Evolutionary conservation across 352 stramenopile genomes (phyloP).

Genomic region (Pythium angustatum): DNA sequence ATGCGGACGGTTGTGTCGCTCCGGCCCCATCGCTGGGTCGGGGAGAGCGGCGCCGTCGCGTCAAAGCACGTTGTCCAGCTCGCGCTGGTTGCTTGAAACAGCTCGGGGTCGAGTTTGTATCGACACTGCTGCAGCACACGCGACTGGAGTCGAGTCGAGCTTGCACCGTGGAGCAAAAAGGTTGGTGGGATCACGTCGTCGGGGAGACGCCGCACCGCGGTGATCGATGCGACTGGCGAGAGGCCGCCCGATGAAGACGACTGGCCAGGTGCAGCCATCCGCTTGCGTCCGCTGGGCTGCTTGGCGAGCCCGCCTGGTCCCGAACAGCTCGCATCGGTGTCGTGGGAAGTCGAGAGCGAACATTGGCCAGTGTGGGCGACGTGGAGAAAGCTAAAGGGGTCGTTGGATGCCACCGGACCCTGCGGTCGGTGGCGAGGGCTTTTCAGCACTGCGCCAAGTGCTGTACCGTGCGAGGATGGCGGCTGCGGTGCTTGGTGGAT

Average conservation of each 20-base stretch:
- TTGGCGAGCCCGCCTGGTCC: not conserved
- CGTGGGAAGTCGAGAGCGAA: not conserved
- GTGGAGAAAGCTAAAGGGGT: conserved; percentile 21
- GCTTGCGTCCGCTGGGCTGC: conserved; percentile 9
- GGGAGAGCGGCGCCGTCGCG: conserved; percentile 4
- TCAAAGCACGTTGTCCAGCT: conserved; percentile 24
- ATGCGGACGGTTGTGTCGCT: not conserved
- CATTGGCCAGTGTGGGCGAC: conserved; percentile 11
- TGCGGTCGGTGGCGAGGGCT: conserved; percentile 15
- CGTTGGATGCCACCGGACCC: not conserved
- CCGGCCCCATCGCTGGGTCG: not conserved
- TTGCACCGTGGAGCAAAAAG: conserved; percentile 1
- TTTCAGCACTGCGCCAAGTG: conserved; percentile 5
- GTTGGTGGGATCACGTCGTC: conserved; percentile 13
- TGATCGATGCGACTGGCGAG: conserved; percentile 22
- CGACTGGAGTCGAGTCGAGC: not conserved
- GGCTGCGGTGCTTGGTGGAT: conserved; percentile 1
- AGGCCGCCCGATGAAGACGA: not conserved
- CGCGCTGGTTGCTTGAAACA: conserved; percentile 20
- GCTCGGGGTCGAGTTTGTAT: conserved; percentile 27
- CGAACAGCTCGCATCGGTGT: not conserved
- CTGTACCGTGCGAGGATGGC: not conserved
- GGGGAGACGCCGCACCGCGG: conserved; percentile 16
- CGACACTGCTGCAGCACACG: conserved; percentile 17
- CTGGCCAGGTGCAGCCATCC: not conserved